These are phyloP conservation scores for Aurifilum marmelostoma DNA, from an alignment of 2,329 filamentous ascomycete species.

Conservation along the genomic window DNA sequence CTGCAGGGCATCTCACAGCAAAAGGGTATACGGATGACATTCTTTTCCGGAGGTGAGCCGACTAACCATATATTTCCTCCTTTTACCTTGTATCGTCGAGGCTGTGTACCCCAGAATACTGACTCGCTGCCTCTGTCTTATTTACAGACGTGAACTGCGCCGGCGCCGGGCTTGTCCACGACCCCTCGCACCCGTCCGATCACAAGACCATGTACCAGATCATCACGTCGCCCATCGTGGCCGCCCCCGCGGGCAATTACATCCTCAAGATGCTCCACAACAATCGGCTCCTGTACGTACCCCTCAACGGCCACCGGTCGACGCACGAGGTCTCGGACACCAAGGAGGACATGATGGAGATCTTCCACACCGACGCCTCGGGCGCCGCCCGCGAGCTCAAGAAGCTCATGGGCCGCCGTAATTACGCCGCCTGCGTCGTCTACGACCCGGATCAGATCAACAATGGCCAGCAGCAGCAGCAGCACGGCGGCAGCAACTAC, in stretches of 20 bases:
- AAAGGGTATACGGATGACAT: constrained; percentile 95
- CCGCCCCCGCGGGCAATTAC: constrained; percentile 81
- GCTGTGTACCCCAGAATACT: constrained; percentile 8
- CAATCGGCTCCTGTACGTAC: constrained; percentile 89
- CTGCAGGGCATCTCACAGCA: constrained; percentile 94
- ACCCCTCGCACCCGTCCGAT: constrained; percentile 86
- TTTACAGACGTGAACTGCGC: constrained; percentile 78
- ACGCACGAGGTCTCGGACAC: constrained; percentile 81
- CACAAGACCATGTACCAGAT: constrained; percentile 99
- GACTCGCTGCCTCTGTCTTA: constrained; percentile 17
- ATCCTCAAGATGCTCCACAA: constrained; percentile 94
- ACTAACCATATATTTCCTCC: constrained; percentile 4
- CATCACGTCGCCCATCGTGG: constrained; percentile 90
- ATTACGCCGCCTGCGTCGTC: constrained; percentile 91
- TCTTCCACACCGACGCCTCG: constrained; percentile 92
- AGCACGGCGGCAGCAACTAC: constrained; percentile 6
- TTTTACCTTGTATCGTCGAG: background rate
- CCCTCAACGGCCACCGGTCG: constrained; percentile 79
- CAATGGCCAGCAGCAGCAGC: constrained; percentile 37
- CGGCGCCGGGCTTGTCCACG: constrained; percentile 91
- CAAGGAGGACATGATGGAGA: constrained; percentile 99
- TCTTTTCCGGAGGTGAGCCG: constrained; percentile 79
- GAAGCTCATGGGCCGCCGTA: constrained; percentile 89
- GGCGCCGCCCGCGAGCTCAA: constrained; percentile 82
- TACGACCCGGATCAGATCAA: constrained; percentile 82